These are phyloP conservation scores for Stachybotrys echinatus DNA, from an alignment of 2,329 filamentous ascomycete genomes.

Conservation along the genomic window DNA sequence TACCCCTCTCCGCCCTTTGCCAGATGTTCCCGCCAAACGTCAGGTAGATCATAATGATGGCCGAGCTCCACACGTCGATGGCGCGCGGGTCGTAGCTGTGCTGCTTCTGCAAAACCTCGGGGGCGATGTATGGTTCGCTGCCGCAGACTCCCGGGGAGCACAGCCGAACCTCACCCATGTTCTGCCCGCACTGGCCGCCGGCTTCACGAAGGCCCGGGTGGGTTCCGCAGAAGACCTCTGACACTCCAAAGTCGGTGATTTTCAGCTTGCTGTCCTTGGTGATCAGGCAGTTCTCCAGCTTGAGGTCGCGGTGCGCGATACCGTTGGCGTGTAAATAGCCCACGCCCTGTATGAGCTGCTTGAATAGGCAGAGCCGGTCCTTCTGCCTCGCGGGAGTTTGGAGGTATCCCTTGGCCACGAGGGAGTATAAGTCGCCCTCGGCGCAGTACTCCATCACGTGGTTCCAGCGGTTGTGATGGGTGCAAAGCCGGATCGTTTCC, in stretches of 20 bases:
- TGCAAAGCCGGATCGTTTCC: constrained; percentile 71
- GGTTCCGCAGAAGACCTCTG: constrained; percentile 76
- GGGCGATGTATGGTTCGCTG: constrained; percentile 80
- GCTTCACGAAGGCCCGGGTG: constrained; percentile 73
- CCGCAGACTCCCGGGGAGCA: constrained; percentile 80
- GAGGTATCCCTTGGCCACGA: constrained; percentile 69
- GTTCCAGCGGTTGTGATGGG: constrained; percentile 71
- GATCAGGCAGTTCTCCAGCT: constrained; percentile 80
- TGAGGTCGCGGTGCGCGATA: constrained; percentile 87
- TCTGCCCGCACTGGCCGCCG: constrained; percentile 66
- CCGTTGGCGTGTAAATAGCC: constrained; percentile 77
- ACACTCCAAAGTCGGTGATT: constrained; percentile 88
- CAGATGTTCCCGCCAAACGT: constrained; percentile 69
- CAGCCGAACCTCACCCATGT: constrained; percentile 64
- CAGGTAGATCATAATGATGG: constrained; percentile 76
- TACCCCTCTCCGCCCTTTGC: constrained; percentile 57
- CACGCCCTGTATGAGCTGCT: constrained; percentile 79
- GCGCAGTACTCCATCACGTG: constrained; percentile 92
- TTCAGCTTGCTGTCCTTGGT: constrained; percentile 77
- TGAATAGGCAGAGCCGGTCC: constrained; percentile 81
- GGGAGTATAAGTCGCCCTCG: constrained; percentile 71
- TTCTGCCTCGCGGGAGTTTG: constrained; percentile 55
- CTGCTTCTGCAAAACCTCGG: constrained; percentile 71
- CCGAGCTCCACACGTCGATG: constrained; percentile 82
- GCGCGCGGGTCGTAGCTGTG: constrained; percentile 65